Conservation (phyloP, 176 grass and related monocot species). For the Oryza nivara region DNA sequence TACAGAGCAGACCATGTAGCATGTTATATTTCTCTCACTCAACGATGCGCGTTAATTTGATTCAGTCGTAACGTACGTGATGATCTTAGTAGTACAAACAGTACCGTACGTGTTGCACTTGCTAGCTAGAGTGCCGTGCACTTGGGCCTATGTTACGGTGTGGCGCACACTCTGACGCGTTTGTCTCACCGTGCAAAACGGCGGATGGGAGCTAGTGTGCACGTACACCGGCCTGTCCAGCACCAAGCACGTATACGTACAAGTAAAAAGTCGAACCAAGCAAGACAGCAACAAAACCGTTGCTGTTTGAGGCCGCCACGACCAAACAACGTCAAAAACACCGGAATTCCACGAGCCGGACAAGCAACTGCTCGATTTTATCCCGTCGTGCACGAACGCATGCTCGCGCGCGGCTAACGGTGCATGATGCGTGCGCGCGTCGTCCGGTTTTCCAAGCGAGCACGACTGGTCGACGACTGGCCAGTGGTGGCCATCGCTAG, state of each 20-base stretch:
- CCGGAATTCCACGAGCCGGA: constrained; percentile 20
- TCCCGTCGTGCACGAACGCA: no score
- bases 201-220: no score
- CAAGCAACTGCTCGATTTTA: not conserved
- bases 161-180: not conserved
- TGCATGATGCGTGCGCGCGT: not conserved
- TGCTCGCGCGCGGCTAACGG: no score
- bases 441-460: not conserved
- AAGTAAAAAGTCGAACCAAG: not conserved
- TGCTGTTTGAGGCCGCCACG: not conserved
- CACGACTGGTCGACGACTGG: not conserved
- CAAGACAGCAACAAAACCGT: not conserved
- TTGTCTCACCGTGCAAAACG: no score
- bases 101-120: not conserved
- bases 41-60: no score
- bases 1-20: no score
- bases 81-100: no score
- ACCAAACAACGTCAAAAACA: not conserved
- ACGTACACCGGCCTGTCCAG: no score
- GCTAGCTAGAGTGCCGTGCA: not conserved
- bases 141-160: not conserved
- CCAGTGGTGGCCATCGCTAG: not conserved
- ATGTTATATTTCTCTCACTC: no score
- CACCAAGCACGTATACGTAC: not conserved
- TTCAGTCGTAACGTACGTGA: no score